Conservation (phyloP, 2,329 filamentous ascomycete genomes). For the Shiraia sp. region DNA sequence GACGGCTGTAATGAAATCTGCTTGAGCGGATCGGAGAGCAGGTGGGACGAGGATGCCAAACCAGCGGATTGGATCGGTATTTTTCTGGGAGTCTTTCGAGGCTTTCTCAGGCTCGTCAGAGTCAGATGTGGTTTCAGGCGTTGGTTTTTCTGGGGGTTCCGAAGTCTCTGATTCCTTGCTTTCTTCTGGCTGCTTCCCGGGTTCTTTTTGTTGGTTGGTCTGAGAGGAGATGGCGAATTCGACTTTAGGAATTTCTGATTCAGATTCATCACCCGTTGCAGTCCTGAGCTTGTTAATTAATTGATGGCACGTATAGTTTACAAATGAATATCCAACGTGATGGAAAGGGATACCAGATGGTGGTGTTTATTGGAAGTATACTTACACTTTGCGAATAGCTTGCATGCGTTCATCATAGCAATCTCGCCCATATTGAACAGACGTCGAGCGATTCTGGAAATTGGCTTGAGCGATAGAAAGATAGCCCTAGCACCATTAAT, state of each 20-base stretch:
- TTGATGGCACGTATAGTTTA: not conserved
- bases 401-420: conserved; percentile 76
- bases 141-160: not conserved
- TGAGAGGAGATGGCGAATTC: not conserved
- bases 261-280: not conserved
- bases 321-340: not conserved
- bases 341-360: too few relatives aligned
- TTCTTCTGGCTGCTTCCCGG: not conserved
- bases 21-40: conserved; percentile 61
- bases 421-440: conserved; percentile 68
- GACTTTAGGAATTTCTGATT: not conserved
- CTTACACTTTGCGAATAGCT: conserved; percentile 57
- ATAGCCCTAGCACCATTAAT: conserved; percentile 42
- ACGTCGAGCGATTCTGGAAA: conserved; percentile 67
- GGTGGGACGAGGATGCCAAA: conserved; percentile 59
- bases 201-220: not conserved
- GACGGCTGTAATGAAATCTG: conserved; percentile 59
- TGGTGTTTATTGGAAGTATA: conserved; percentile 1
- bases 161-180: not conserved
- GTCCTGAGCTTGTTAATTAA: not conserved
- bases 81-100: conserved; percentile 4
- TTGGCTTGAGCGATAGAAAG: conserved; percentile 72
- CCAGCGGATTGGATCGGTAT: conserved; percentile 59
- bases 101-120: not conserved
- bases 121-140: not conserved